Conservation (phyloP, 345 rosid genomes). For the Raphanus raphanistrum region DNA sequence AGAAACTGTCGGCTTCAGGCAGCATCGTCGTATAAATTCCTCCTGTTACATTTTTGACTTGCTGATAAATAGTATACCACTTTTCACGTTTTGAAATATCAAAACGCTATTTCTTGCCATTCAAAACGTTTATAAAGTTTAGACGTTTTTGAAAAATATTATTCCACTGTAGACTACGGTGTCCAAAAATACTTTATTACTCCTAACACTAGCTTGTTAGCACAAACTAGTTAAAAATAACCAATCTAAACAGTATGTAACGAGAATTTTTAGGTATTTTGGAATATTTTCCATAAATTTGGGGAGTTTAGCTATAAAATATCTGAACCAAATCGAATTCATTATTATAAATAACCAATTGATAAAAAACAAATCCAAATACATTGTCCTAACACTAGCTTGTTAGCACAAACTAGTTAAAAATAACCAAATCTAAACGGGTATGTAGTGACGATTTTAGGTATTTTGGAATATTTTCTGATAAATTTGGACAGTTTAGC, state of each 20-base stretch:
- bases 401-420: neutral
- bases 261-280: neutral
- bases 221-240: neutral
- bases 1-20: slow-evolving; percentile 51
- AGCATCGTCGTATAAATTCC: slow-evolving; percentile 46
- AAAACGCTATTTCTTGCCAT: neutral
- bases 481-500: neutral
- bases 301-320: neutral
- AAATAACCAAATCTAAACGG: neutral
- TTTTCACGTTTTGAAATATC: neutral
- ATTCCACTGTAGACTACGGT: neutral
- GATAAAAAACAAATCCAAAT: too few relatives aligned
- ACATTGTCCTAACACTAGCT: neutral
- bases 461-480: neutral
- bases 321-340: neutral
- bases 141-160: neutral
- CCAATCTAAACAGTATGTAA: neutral
- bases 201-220: neutral
- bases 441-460: neutral
- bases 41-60: slow-evolving; percentile 22
- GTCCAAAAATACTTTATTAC: neutral
- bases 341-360: too few relatives aligned
- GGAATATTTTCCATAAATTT: neutral
- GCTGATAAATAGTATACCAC: neutral
- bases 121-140: neutral